phyloP scores from a whole-genome alignment of 2,329 filamentous ascomycete species.

The Microdochium bolleyi region DNA sequence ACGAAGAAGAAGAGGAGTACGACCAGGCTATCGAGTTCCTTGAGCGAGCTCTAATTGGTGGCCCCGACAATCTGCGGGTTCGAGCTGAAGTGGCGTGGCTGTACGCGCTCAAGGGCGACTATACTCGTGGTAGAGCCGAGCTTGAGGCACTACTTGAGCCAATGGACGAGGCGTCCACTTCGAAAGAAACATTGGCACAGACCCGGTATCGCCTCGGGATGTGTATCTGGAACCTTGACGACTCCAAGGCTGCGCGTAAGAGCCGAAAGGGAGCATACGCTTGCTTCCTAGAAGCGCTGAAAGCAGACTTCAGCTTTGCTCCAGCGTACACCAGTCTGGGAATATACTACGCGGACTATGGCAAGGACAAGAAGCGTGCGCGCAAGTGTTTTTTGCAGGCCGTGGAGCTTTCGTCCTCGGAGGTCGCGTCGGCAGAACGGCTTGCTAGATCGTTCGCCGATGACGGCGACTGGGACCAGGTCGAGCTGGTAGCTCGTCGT shows the following conservation, averaged over 20 bases:
- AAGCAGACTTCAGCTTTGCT: slow-evolving; percentile 79
- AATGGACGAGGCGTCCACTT: slow-evolving; percentile 47
- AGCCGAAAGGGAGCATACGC: slow-evolving; percentile 75
- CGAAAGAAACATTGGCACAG: slow-evolving; percentile 70
- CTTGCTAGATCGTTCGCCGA: slow-evolving; percentile 82
- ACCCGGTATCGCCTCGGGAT: slow-evolving; percentile 80
- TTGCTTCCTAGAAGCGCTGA: slow-evolving; percentile 75
- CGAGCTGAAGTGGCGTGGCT: slow-evolving; percentile 89
- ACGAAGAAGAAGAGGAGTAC: slow-evolving; percentile 89
- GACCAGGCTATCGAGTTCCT: slow-evolving; percentile 75
- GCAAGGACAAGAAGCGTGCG: slow-evolving; percentile 76
- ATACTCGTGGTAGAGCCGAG: slow-evolving; percentile 57
- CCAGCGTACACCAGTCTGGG: slow-evolving; percentile 88
- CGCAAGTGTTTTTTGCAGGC: slow-evolving; percentile 95
- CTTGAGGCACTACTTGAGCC: slow-evolving; percentile 60
- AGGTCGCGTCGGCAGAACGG: slow-evolving; percentile 80
- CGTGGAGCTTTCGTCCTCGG: slow-evolving; percentile 81
- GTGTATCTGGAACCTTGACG: slow-evolving; percentile 79
- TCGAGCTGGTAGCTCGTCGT: slow-evolving; percentile 84
- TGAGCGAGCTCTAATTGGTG: slow-evolving; percentile 63
- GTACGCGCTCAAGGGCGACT: slow-evolving; percentile 73
- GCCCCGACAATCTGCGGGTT: slow-evolving; percentile 68
- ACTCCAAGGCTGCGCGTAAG: slow-evolving; percentile 66
- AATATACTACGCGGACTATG: slow-evolving; percentile 86
- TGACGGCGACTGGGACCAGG: slow-evolving; percentile 90